Percentiles rank a stretch among this genome's conserved stretches.
Conservation (phyloP, 2,329 filamentous ascomycete species). For the Claviceps paspali region DNA sequence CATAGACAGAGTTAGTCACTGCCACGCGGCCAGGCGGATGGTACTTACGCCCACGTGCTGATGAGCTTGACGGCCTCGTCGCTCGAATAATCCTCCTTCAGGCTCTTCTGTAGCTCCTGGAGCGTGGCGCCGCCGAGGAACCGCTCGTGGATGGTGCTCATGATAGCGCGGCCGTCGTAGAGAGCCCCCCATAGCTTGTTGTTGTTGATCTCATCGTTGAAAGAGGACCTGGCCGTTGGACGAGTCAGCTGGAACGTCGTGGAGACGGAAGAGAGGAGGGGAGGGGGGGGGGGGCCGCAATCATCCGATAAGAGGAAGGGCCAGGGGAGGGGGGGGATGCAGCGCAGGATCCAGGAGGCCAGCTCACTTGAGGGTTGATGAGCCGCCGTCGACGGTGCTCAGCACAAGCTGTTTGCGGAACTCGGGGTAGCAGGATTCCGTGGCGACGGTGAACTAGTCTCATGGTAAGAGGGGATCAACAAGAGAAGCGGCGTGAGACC, state of each 20-base stretch:
- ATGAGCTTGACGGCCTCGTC: slow-evolving; percentile 18
- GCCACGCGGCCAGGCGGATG: too few relatives aligned
- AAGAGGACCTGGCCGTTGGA: slow-evolving; percentile 16
- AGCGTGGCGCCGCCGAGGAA: slow-evolving; percentile 24
- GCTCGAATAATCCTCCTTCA: slow-evolving; percentile 21
- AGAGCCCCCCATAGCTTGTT: slow-evolving; percentile 24
- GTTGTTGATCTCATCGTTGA: slow-evolving; percentile 26
- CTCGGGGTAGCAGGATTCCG: slow-evolving; percentile 27
- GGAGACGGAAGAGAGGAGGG: neutral
- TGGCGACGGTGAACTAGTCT: slow-evolving; percentile 25
- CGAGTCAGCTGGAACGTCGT: neutral
- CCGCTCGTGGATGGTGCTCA: slow-evolving; percentile 23
- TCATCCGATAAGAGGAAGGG: neutral
- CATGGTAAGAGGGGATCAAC: neutral
- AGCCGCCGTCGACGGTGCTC: slow-evolving; percentile 26
- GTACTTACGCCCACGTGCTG: slow-evolving; percentile 25
- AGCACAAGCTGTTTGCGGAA: slow-evolving; percentile 25
- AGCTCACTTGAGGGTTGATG: slow-evolving; percentile 28
- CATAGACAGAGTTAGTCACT: neutral
- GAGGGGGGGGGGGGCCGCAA: too few relatives aligned
- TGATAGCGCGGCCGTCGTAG: slow-evolving; percentile 30
- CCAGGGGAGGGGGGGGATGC: neutral
- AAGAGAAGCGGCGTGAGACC: too few relatives aligned
- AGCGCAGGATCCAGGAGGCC: neutral
- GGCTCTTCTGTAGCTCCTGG: slow-evolving; percentile 24